Conservation (phyloP, 2,329 filamentous ascomycete species). For the Ceratocystis colombiana region DNA sequence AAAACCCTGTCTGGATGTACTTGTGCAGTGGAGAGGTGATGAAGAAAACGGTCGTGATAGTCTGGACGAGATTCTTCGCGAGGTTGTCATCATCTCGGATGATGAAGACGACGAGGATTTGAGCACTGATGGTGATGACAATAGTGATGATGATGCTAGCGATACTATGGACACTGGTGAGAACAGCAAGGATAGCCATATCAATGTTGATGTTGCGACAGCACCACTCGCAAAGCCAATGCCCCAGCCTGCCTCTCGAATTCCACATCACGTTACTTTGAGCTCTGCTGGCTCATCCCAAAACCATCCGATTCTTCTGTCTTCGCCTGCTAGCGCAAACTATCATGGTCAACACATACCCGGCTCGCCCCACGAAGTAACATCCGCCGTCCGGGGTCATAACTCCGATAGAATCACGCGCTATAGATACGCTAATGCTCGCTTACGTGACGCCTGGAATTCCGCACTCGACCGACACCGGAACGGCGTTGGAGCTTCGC, state of each 20-base stretch:
- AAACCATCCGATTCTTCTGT: neutral
- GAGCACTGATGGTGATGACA: conserved; percentile 27
- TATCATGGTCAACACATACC: neutral
- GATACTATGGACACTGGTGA: neutral
- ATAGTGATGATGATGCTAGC: conserved; percentile 7
- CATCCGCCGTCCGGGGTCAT: neutral
- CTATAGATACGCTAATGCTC: conserved; percentile 2
- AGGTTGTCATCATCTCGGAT: conserved; percentile 58
- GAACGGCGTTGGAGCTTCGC: neutral
- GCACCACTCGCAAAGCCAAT: neutral
- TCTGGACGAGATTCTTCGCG: conserved; percentile 55
- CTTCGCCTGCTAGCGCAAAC: neutral
- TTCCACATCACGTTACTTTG: neutral
- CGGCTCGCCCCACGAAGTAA: conserved; percentile 1
- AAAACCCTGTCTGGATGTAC: conserved; percentile 50
- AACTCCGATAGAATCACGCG: neutral
- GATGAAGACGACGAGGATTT: conserved; percentile 41
- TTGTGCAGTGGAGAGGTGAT: conserved; percentile 63
- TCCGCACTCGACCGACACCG: conserved; percentile 15
- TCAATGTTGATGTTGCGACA: neutral
- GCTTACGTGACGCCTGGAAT: conserved; percentile 13
- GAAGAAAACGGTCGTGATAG: conserved; percentile 59
- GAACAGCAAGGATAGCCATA: conserved; percentile 4
- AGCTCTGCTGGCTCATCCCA: neutral
- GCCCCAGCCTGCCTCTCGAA: neutral